These are phyloP conservation scores for Malassezia restricta DNA, from an alignment of 1,284 basidiomycete species.

Conservation along the genomic window DNA sequence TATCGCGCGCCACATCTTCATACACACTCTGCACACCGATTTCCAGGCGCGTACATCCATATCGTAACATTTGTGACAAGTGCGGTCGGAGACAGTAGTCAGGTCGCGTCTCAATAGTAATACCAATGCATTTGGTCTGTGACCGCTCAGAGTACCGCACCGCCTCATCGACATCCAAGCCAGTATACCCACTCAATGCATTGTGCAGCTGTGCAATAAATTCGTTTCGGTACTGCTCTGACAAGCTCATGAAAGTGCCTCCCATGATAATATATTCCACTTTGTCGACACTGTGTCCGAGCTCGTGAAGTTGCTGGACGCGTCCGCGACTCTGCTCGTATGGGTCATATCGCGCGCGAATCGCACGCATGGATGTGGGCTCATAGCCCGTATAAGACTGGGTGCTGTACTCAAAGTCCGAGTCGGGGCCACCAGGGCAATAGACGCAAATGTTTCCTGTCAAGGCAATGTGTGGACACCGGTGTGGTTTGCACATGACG, in stretches of 20 bases:
- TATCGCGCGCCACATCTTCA: conserved; percentile 96
- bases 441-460: conserved; percentile 99
- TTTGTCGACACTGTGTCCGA: conserved; percentile 96
- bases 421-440: conserved; percentile 96
- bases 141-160: conserved; percentile 92
- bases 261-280: conserved; percentile 99
- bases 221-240: conserved; percentile 81
- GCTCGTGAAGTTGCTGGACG: conserved; percentile 82
- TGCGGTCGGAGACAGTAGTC: conserved; percentile 97
- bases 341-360: conserved; percentile 92
- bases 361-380: conserved; percentile 96
- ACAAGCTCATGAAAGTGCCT: conserved; percentile 98
- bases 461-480: conserved; percentile 99
- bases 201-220: conserved; percentile 97
- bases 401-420: conserved; percentile 98
- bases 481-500: conserved; percentile 99
- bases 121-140: conserved; percentile 96
- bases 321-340: conserved; percentile 93
- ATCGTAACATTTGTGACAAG: conserved; percentile 94
- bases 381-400: conserved; percentile 87
- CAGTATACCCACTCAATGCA: conserved; percentile 86
- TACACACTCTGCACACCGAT: conserved; percentile 98
- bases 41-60: conserved; percentile 93
- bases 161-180: conserved; percentile 84
- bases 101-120: conserved; percentile 96